Conservation (phyloP, 2,329 filamentous ascomycete species). For the Curvularia hawaiiensis region DNA sequence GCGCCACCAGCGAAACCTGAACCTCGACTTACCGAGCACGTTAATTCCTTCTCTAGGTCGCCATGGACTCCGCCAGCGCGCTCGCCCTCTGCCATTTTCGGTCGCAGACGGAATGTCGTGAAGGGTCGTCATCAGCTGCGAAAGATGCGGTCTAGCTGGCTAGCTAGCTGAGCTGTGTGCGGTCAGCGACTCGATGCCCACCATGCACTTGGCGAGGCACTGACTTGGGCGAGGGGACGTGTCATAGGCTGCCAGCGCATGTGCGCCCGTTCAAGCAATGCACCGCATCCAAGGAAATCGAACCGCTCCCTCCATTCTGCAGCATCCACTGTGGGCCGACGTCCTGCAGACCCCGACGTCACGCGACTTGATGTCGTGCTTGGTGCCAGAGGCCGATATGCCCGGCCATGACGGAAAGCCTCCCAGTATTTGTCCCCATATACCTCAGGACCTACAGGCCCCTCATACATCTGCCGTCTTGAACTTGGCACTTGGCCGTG, state of each 20-base stretch:
- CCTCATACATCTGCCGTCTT: constrained; percentile 5
- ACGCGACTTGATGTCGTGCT: constrained; percentile 21
- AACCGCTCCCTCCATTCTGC: constrained; percentile 3
- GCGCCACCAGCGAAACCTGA: constrained; percentile 18
- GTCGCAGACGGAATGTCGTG: constrained; percentile 11
- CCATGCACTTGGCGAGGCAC: constrained; percentile 20
- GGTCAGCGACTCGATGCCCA: constrained; percentile 23
- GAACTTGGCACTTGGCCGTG: not conserved
- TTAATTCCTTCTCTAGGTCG: constrained; percentile 91
- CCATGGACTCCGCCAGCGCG: constrained; percentile 52
- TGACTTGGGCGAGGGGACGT: constrained; percentile 7
- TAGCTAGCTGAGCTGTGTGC: constrained; percentile 21
- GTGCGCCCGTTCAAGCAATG: not conserved
- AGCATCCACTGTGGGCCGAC: not conserved
- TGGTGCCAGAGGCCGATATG: not conserved
- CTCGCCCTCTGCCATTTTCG: constrained; percentile 42
- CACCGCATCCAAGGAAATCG: not conserved
- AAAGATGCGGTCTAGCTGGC: constrained; percentile 16
- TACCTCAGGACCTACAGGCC: not conserved
- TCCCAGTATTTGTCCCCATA: not conserved
- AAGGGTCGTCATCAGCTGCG: constrained; percentile 11
- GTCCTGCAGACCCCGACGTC: constrained; percentile 13
- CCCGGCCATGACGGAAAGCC: not conserved
- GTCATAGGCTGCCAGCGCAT: constrained; percentile 25
- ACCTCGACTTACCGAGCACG: constrained; percentile 77